These are phyloP conservation scores for Nidula niveotomentosa DNA, from an alignment of 1,284 basidiomycete genomes.

Conservation along the genomic window DNA sequence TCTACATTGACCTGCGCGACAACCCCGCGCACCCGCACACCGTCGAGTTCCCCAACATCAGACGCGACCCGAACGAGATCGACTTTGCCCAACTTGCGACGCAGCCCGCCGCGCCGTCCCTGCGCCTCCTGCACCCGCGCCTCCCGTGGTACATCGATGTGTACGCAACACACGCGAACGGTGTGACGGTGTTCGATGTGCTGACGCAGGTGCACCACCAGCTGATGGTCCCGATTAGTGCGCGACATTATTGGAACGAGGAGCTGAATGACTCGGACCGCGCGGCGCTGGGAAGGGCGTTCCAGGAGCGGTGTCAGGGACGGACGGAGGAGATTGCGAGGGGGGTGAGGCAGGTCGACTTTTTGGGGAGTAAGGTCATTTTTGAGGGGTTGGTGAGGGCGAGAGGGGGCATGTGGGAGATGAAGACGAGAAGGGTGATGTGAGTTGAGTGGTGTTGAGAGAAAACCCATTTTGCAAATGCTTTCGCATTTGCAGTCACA, in stretches of 20 bases:
- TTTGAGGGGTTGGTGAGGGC: conserved; percentile 27
- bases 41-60: conserved; percentile 33
- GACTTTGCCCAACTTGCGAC: conserved; percentile 46
- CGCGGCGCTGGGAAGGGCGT: conserved; percentile 22
- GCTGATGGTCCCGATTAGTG: conserved; percentile 22
- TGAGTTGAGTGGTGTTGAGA: too few species aligned
- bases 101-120: conserved; percentile 39
- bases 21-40: neutral
- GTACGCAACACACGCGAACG: conserved; percentile 40
- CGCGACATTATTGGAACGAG: conserved; percentile 32
- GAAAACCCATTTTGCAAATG: too few species aligned
- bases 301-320: conserved; percentile 17
- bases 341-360: conserved; percentile 31
- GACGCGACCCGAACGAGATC: conserved; percentile 26
- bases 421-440: conserved; percentile 24
- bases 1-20: conserved; percentile 20
- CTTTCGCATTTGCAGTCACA: too few species aligned
- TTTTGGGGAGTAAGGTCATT: conserved; percentile 22
- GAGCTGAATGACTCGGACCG: conserved; percentile 25
- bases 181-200: conserved; percentile 55
- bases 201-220: conserved; percentile 32
- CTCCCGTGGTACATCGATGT: conserved; percentile 63
- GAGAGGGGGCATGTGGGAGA: conserved; percentile 33
- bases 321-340: conserved; percentile 7
- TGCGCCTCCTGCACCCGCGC: conserved; percentile 49